Evolutionary conservation across 108 stramenopile species (phyloP).

Genomic region (Pelagomonas calceolata): DNA sequence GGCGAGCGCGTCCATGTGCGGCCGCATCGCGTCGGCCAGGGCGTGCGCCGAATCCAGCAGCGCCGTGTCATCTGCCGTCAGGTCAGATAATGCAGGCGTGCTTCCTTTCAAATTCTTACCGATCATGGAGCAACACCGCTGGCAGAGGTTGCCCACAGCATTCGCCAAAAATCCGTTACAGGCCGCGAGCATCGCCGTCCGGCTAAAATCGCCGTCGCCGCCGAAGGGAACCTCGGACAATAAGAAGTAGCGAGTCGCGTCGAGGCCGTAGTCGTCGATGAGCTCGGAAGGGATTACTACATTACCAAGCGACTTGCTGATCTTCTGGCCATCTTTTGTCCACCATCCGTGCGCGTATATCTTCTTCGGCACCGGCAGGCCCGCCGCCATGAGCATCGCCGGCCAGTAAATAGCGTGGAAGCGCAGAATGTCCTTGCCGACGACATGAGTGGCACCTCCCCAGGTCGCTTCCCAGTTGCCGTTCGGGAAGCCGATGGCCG

Average conservation of each 20-base stretch:
- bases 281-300: constrained; percentile 85
- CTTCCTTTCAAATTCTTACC: constrained; percentile 67
- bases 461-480: constrained; percentile 45
- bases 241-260: constrained; percentile 78
- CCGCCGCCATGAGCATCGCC: constrained; percentile 87
- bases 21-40: constrained; percentile 49
- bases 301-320: constrained; percentile 83
- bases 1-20: not conserved
- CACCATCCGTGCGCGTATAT: constrained; percentile 96
- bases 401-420: constrained; percentile 99
- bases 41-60: constrained; percentile 46
- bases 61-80: constrained; percentile 53
- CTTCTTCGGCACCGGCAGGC: constrained; percentile 71
- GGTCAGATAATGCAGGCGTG: not conserved
- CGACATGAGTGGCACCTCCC: constrained; percentile 78
- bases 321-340: constrained; percentile 92
- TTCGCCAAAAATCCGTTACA: constrained; percentile 78
- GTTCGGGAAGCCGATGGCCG: constrained; percentile 75
- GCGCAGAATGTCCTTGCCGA: constrained; percentile 95
- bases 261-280: constrained; percentile 74
- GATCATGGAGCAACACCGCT: constrained; percentile 70
- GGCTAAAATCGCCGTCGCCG: constrained; percentile 79
- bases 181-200: constrained; percentile 65
- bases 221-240: constrained; percentile 80
- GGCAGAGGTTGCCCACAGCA: constrained; percentile 82